Evolutionary conservation across 2,329 filamentous ascomycete species (phyloP).

Genomic region (Sclerotinia nivalis): DNA sequence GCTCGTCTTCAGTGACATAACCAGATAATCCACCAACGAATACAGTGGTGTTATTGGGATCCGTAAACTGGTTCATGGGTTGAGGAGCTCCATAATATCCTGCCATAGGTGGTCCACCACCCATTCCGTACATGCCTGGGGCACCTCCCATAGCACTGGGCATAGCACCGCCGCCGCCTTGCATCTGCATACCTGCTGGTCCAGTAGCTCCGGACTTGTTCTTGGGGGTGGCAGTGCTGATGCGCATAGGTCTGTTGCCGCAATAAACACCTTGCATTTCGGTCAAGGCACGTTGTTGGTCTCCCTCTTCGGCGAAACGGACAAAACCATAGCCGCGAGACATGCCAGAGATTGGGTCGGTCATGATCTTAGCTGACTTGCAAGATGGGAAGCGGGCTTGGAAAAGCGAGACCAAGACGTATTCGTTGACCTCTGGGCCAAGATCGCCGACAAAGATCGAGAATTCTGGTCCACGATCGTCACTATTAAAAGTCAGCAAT

Average conservation of each 20-base stretch:
- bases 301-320: conserved; percentile 90
- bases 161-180: conserved; percentile 46
- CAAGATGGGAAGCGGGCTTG: conserved; percentile 94
- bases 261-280: conserved; percentile 99
- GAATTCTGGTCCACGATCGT: conserved; percentile 94
- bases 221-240: conserved; percentile 96
- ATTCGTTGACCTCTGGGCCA: conserved; percentile 97
- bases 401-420: conserved; percentile 94
- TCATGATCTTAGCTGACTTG: conserved; percentile 99
- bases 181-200: conserved; percentile 53
- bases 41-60: conserved; percentile 98
- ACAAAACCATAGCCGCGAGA: conserved; percentile 98
- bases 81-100: conserved; percentile 68
- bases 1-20: conserved; percentile 98
- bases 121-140: conserved; percentile 68
- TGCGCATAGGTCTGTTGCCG: conserved; percentile 97
- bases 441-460: conserved; percentile 98
- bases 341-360: conserved; percentile 95
- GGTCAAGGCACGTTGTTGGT: conserved; percentile 91
- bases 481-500: conserved; percentile 54
- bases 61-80: conserved; percentile 99
- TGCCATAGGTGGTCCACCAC: conserved; percentile 58
- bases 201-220: conserved; percentile 64
- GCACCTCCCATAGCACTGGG: conserved; percentile 49
- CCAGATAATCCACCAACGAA: conserved; percentile 96